Percentiles rank a stretch among this genome's conserved stretches.
Evolutionary conservation across 139 green algal genomes (phyloP).

Genomic region (Closterium sp.): DNA sequence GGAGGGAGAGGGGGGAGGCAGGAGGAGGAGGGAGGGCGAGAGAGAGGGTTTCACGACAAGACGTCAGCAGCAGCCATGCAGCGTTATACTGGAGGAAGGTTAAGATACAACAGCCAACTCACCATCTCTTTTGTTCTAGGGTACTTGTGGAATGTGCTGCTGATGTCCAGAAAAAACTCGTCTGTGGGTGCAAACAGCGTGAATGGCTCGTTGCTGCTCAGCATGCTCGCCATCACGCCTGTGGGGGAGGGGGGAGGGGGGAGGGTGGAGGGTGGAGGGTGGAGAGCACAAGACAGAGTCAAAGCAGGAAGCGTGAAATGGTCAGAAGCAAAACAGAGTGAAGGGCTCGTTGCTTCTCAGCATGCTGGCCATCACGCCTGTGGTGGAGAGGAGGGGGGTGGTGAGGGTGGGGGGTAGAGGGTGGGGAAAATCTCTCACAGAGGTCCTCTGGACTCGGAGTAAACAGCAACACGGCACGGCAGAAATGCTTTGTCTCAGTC

Average conservation of each 20-base stretch:
- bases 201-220: conserved; percentile 11
- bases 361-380: too few relatives aligned
- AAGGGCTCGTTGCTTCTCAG: too few relatives aligned
- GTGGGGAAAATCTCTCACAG: too few relatives aligned
- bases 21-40: not conserved
- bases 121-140: conserved; percentile 7
- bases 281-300: too few relatives aligned
- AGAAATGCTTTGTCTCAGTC: too few relatives aligned
- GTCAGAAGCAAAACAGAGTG: too few relatives aligned
- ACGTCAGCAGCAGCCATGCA: not conserved
- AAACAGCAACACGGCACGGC: too few relatives aligned
- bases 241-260: not conserved
- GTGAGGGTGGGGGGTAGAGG: too few relatives aligned
- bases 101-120: conserved; percentile 4
- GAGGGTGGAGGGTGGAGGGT: not conserved
- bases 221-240: conserved; percentile 3
- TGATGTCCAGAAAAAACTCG: not conserved
- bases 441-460: too few relatives aligned
- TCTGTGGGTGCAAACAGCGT: conserved; percentile 25
- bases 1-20: too few relatives aligned
- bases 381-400: not conserved
- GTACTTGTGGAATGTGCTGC: conserved; percentile 15
- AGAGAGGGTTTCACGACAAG: not conserved
- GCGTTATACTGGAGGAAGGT: not conserved
- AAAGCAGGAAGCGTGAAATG: too few relatives aligned